Evolutionary conservation across 257 asterid species (phyloP).

Genomic region (Marsdenia floribunda): DNA sequence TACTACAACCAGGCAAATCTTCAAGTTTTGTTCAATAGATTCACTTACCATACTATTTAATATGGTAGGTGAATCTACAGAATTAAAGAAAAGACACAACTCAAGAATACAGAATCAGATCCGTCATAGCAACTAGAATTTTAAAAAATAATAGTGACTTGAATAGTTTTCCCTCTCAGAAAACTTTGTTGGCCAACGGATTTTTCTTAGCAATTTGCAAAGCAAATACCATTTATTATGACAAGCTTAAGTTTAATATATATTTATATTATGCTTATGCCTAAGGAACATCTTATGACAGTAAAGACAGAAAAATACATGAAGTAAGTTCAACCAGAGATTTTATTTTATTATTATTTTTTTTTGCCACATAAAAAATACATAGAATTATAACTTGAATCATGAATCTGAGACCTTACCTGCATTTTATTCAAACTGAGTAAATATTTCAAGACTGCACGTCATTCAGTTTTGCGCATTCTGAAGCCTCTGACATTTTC

Average conservation of each 20-base stretch:
- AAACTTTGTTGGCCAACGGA: background rate
- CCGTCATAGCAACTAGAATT: background rate
- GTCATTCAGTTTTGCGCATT: constrained; percentile 23
- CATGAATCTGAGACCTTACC: constrained; percentile 10
- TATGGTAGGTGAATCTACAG: background rate
- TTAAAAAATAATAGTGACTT: background rate
- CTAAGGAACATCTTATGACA: background rate
- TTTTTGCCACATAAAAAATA: background rate
- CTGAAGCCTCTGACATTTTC: constrained; percentile 19
- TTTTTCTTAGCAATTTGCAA: background rate
- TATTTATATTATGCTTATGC: background rate
- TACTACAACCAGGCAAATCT: background rate
- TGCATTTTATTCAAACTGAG: constrained; percentile 5
- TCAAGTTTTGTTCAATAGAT: background rate
- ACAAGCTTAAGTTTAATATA: background rate
- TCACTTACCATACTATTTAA: background rate
- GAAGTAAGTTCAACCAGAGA: background rate
- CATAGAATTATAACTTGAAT: background rate
- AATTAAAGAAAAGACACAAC: background rate
- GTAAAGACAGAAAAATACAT: background rate
- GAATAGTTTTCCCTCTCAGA: background rate
- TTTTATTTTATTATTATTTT: too few relatives aligned
- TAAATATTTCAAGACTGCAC: constrained; percentile 9
- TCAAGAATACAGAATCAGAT: background rate
- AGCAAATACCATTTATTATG: background rate